A percentile compares a stretch with the other conserved stretches of the same genome.
Conservation (phyloP, 495 filamentous ascomycete genomes). For the Penicillium parvum region DNA sequence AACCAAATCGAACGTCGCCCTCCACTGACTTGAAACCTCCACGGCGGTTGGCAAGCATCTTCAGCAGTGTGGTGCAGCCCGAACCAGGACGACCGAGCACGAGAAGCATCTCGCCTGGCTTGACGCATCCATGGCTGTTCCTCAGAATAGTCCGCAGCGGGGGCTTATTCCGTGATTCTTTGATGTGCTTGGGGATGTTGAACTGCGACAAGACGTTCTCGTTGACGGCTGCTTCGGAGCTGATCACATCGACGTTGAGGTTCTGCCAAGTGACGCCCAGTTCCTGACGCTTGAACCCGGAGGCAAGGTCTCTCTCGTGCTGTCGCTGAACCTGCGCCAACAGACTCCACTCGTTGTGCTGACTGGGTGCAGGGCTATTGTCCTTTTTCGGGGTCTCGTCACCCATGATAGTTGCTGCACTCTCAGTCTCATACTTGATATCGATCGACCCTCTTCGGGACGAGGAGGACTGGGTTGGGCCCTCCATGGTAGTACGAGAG, state of each 20-base stretch:
- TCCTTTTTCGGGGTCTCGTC: constrained; percentile 20
- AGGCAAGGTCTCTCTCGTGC: constrained; percentile 41
- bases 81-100: constrained; percentile 44
- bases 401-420: constrained; percentile 24
- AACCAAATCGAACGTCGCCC: constrained; percentile 59
- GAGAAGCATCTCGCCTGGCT: constrained; percentile 48
- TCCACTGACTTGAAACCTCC: constrained; percentile 50
- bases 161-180: constrained; percentile 33
- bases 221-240: constrained; percentile 43
- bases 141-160: constrained; percentile 36
- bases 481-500: constrained; percentile 25
- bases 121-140: constrained; percentile 48
- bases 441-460: constrained; percentile 11
- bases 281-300: constrained; percentile 42
- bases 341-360: constrained; percentile 42
- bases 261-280: constrained; percentile 56
- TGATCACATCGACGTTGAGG: constrained; percentile 39
- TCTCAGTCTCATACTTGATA: constrained; percentile 28
- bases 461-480: constrained; percentile 9
- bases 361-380: constrained; percentile 10
- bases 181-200: constrained; percentile 44
- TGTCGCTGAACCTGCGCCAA: constrained; percentile 42
- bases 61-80: constrained; percentile 50
- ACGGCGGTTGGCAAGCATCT: constrained; percentile 61
- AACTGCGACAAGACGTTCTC: constrained; percentile 53